These are phyloP conservation scores for Penicillium olsonii DNA, from an alignment of 2,329 filamentous ascomycete genomes.

Conservation along the genomic window DNA sequence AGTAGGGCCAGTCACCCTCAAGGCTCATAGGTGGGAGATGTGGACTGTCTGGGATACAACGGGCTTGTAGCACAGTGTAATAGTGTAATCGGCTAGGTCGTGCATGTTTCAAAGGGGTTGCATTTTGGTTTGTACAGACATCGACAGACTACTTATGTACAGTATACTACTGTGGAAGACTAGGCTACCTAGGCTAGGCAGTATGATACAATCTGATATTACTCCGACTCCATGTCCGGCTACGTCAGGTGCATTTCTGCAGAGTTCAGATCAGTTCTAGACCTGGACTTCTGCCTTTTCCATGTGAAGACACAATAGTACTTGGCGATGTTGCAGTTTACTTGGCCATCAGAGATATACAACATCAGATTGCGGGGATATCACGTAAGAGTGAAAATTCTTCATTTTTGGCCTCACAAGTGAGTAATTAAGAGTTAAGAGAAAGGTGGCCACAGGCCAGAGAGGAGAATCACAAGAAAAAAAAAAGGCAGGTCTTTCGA, in stretches of 20 bases:
- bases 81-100: no score
- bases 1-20: constrained; percentile 8
- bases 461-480: constrained; percentile 23
- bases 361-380: not conserved
- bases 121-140: no score
- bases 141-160: no score
- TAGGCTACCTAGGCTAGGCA: no score
- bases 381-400: constrained; percentile 9
- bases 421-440: constrained; percentile 20
- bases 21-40: not conserved
- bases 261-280: not conserved
- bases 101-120: no score
- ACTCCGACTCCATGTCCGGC: not conserved
- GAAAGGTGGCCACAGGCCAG: constrained; percentile 23
- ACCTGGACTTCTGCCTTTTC: not conserved
- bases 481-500: constrained; percentile 11
- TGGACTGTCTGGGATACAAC: not conserved
- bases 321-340: not conserved
- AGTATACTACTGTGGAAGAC: no score
- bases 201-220: no score
- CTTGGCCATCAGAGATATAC: no score
- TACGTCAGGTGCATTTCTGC: not conserved
- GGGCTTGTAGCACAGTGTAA: not conserved
- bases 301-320: not conserved
- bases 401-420: constrained; percentile 18